These are phyloP conservation scores for Coemansia sp. DNA, from an alignment of 192 early-diverging fungal genomes.

Conservation along the genomic window DNA sequence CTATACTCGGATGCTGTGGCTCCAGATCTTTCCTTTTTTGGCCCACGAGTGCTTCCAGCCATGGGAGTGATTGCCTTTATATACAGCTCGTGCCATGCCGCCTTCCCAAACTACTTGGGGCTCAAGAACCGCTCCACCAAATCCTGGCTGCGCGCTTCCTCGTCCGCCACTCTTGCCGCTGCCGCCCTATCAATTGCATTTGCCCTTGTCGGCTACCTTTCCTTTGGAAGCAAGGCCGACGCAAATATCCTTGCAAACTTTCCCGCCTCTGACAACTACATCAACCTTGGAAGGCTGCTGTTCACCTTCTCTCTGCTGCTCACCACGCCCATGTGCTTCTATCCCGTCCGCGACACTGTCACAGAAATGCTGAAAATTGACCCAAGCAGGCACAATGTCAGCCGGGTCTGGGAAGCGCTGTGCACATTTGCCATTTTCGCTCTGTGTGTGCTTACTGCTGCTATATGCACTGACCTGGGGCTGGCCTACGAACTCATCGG, in stretches of 20 bases:
- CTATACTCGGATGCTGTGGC: constrained; percentile 50
- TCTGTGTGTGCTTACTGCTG: constrained; percentile 18
- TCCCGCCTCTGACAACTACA: constrained; percentile 55
- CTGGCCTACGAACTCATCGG: constrained; percentile 50
- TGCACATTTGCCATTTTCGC: constrained; percentile 34
- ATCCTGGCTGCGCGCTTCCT: constrained; percentile 58
- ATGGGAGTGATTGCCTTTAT: constrained; percentile 68
- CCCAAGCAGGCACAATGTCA: constrained; percentile 18
- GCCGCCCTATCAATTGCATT: constrained; percentile 60
- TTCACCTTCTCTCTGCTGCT: constrained; percentile 63
- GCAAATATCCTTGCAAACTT: constrained; percentile 69
- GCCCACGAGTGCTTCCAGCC: constrained; percentile 62
- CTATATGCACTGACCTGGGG: constrained; percentile 29
- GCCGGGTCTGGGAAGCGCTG: constrained; percentile 15
- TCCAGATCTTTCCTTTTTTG: constrained; percentile 49
- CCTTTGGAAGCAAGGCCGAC: constrained; percentile 59
- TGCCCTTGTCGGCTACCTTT: constrained; percentile 62
- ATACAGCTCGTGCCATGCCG: constrained; percentile 65
- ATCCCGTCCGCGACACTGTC: constrained; percentile 44
- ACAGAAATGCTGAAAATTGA: constrained; percentile 42
- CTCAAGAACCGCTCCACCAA: constrained; percentile 50
- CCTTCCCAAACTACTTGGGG: constrained; percentile 62
- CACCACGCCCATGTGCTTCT: constrained; percentile 54
- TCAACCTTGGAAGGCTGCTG: constrained; percentile 63
- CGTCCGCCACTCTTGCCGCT: constrained; percentile 56